Conservation (phyloP, 208 protist species). For the Phytomonas francai region DNA sequence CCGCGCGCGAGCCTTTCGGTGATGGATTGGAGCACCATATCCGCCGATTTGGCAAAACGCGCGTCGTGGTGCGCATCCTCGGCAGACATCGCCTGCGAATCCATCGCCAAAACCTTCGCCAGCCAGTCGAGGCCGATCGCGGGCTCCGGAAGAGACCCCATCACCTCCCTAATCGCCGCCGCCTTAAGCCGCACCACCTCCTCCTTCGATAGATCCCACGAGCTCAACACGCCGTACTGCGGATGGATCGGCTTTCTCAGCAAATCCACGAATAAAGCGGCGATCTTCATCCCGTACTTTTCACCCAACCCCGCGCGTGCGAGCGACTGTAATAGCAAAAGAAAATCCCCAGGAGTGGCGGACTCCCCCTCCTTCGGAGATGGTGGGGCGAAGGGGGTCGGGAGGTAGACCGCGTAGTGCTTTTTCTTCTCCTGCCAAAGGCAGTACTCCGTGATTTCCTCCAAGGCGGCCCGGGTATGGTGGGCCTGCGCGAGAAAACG, state of each 20-base stretch:
- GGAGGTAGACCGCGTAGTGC: conserved; percentile 42
- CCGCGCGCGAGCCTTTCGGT: conserved; percentile 5
- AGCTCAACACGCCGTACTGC: conserved; percentile 19
- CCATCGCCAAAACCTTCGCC: conserved; percentile 13
- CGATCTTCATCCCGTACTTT: conserved; percentile 15
- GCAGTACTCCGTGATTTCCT: conserved; percentile 22
- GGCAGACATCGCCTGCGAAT: not conserved
- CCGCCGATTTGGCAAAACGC: conserved; percentile 1
- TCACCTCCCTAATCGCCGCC: conserved; percentile 18
- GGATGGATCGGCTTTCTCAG: conserved; percentile 51
- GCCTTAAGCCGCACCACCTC: conserved; percentile 16
- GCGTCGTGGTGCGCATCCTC: not conserved
- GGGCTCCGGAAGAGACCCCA: conserved; percentile 14
- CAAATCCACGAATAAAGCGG: conserved; percentile 33
- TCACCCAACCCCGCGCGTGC: conserved; percentile 3
- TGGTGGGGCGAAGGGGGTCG: conserved; percentile 8
- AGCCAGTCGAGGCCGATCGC: conserved; percentile 29
- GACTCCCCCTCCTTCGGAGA: not conserved
- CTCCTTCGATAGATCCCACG: conserved; percentile 36
- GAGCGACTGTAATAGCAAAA: conserved; percentile 15
- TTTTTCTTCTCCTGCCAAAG: conserved; percentile 19
- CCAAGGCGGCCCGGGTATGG: conserved; percentile 17
- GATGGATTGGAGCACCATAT: conserved; percentile 12
- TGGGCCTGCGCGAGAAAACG: conserved; percentile 9
- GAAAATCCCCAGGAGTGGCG: conserved; percentile 22